Base-by-base conservation (phyloP, 2,329 filamentous ascomycete genomes). In the Rhinocladiella mackenziei region DNA sequence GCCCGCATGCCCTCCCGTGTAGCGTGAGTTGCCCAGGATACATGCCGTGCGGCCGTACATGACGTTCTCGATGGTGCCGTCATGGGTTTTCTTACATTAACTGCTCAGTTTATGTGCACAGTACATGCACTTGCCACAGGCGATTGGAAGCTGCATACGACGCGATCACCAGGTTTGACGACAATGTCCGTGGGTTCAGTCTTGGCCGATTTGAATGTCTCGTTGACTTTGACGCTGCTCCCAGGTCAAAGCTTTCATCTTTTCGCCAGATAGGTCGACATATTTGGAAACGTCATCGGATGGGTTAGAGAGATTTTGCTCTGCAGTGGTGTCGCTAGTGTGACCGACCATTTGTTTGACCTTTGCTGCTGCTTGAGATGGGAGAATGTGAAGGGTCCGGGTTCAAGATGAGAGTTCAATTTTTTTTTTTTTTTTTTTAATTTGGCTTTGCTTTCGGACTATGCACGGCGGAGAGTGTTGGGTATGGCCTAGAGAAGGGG, bases 101-200 rank as follows among this genome's bases (percentile, higher is more conserved):
- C 48, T 51, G 0, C 81, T 86, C 1, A 87, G 72, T 63, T 88
- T 87, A 66, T 86, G 76, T 54, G 83, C 75, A 71, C 88, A 94
- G 64, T 81, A 89, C 65, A 78, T 83, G 69, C 89, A 94, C 26
- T 63, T 41, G 0, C 71, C 71, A 52, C 72, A 67, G 6, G 87
- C 85, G 59, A 94, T 92, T 92, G 87, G 70, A 94, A 94, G 7
- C 81, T 85, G 0, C 84, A 87, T 1, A 94, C 88, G 14, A 92
- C 89, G 20, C 88, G 72, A 54, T 80, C 75, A 10, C 82, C 83
- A 5, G 70, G 64, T 60, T 83, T 88, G 55, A 92, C 70, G 48
- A 94, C 88, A 8, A 89, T 86, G 60, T 94, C 88, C 39, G 71
- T 69, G 31, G 80, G 75, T 62, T 92, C 86, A 18, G 91, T 63